These are phyloP conservation scores for Pelargonium myrrhifolium DNA, from an alignment of 441 rosid genomes.

Conservation along the genomic window DNA sequence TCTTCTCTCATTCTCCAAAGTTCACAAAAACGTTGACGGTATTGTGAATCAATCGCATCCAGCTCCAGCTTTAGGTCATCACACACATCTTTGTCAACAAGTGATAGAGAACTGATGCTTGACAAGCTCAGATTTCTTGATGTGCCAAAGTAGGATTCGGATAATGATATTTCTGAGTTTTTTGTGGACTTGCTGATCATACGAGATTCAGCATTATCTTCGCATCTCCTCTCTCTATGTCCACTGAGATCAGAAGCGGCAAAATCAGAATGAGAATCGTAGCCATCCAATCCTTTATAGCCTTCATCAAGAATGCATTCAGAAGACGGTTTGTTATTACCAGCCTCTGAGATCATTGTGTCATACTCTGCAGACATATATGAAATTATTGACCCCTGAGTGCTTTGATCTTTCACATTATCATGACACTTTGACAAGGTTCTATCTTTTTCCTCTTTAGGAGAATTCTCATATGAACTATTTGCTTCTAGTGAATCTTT, in stretches of 20 bases:
- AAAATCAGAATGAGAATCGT: conserved; percentile 13
- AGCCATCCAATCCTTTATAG: conserved; percentile 4
- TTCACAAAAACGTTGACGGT: conserved; percentile 38
- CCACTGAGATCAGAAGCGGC: conserved; percentile 15
- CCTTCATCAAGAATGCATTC: conserved; percentile 17
- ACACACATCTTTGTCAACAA: conserved; percentile 23
- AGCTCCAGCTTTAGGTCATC: conserved; percentile 45
- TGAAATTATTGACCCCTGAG: conserved; percentile 31
- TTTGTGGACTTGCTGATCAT: conserved; percentile 15
- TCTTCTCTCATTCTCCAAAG: conserved; percentile 56
- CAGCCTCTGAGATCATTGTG: conserved; percentile 20
- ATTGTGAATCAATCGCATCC: conserved; percentile 38
- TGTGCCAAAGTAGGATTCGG: conserved; percentile 19
- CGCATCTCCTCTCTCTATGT: conserved; percentile 2
- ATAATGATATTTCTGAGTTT: conserved; percentile 19
- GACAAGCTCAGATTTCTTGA: conserved; percentile 28
- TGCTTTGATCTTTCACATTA: conserved; percentile 19
- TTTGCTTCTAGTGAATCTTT: conserved; percentile 21
- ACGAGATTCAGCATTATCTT: conserved; percentile 12
- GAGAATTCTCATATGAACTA: conserved; percentile 14
- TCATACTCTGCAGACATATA: conserved; percentile 34
- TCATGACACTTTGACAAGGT: conserved; percentile 9
- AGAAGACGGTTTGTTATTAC: conserved; percentile 25
- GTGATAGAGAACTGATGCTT: conserved; percentile 23
- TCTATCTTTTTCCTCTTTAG: conserved; percentile 10